phyloP scores from a whole-genome alignment of 2,329 filamentous ascomycete species.

The Diaporthe helianthi region DNA sequence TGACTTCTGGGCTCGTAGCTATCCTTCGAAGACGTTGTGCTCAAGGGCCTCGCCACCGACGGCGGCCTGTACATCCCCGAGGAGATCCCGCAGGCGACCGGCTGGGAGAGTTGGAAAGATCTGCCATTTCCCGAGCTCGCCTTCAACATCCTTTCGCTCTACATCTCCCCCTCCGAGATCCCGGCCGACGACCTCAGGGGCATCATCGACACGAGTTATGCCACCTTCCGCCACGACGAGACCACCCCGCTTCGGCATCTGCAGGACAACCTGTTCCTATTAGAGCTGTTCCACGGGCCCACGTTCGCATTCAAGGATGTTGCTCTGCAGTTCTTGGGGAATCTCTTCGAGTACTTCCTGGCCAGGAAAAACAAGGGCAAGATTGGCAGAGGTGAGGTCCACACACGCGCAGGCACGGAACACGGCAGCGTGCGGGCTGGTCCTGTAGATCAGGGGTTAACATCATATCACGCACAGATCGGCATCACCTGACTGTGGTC shows the following conservation, averaged over 20 bases:
- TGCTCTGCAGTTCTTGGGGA: slow-evolving; percentile 93
- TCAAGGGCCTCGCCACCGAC: slow-evolving; percentile 87
- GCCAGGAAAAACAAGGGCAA: slow-evolving; percentile 75
- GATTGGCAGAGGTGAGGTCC: slow-evolving; percentile 57
- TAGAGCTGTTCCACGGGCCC: slow-evolving; percentile 96
- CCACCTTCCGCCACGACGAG: slow-evolving; percentile 82
- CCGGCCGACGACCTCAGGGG: slow-evolving; percentile 78
- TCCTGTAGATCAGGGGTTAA: slow-evolving; percentile 35
- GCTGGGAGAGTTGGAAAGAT: slow-evolving; percentile 73
- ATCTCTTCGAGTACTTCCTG: slow-evolving; percentile 90
- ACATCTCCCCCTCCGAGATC: slow-evolving; percentile 85
- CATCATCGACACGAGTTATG: slow-evolving; percentile 86
- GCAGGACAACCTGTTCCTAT: slow-evolving; percentile 78
- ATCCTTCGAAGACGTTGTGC: slow-evolving; percentile 88
- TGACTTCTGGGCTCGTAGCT: slow-evolving; percentile 56
- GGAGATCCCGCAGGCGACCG: slow-evolving; percentile 66
- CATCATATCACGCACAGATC: slow-evolving; percentile 56
- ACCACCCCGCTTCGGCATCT: slow-evolving; percentile 83
- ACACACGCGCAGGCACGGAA: background rate
- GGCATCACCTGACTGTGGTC: slow-evolving; percentile 85
- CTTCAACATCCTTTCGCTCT: slow-evolving; percentile 84
- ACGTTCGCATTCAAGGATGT: slow-evolving; percentile 97
- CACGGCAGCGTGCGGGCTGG: slow-evolving; percentile 5
- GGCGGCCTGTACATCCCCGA: slow-evolving; percentile 91
- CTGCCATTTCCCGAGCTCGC: slow-evolving; percentile 83